A percentile compares a stretch with the other conserved stretches of the same genome.
phyloP scores from a whole-genome alignment of 331 rosid genomes.

The Acacia concinna region DNA sequence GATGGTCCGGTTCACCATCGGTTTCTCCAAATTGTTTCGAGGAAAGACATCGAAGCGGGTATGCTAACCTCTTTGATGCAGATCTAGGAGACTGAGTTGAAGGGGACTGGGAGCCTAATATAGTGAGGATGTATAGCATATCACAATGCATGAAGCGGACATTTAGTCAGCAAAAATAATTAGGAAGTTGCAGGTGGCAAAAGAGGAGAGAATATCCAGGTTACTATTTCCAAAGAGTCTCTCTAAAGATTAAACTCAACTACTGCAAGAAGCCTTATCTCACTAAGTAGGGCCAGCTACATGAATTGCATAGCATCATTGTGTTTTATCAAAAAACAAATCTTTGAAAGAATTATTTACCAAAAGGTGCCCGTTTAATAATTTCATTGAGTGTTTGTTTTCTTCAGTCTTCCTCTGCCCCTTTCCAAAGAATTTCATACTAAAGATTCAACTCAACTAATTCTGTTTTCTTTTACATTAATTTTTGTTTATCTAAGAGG shows the following conservation, averaged over 20 bases:
- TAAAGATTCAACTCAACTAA: not conserved
- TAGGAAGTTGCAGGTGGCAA: slow-evolving; percentile 8
- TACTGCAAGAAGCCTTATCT: no score
- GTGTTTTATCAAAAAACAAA: no score
- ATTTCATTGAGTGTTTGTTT: no score
- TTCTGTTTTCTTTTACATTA: not conserved
- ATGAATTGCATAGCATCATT: no score
- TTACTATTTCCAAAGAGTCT: not conserved
- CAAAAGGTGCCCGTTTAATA: no score
- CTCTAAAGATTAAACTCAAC: not conserved
- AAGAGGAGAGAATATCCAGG: not conserved
- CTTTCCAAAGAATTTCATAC: no score
- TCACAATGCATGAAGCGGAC: not conserved
- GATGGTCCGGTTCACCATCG: slow-evolving; percentile 72
- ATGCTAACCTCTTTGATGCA: slow-evolving; percentile 73
- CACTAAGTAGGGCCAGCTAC: no score
- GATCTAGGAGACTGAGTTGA: slow-evolving; percentile 74
- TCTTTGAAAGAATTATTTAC: no score
- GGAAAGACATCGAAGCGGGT: slow-evolving; percentile 91
- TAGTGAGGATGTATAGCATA: not conserved
- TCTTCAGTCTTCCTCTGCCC: no score
- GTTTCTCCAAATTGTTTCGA: slow-evolving; percentile 75
- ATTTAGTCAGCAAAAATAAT: slow-evolving; percentile 5
- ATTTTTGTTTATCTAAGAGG: not conserved
- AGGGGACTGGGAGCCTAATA: slow-evolving; percentile 56